Conservation (phyloP, 1,284 basidiomycete genomes). For the Papiliotrema flavescens region DNA sequence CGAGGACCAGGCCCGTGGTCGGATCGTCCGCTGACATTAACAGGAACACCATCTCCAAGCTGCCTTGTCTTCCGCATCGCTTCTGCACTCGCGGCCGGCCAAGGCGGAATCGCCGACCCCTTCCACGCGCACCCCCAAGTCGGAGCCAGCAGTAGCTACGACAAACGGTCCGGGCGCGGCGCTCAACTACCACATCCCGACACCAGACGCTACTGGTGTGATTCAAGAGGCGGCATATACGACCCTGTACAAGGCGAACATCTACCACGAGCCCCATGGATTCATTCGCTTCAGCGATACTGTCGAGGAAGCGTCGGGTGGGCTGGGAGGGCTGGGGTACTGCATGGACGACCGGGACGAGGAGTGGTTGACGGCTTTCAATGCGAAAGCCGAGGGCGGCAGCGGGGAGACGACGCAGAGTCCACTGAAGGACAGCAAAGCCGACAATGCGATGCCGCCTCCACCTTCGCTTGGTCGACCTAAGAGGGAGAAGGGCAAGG, state of each 20-base stretch:
- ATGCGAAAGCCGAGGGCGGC: conserved; percentile 75
- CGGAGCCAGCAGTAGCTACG: conserved; percentile 8
- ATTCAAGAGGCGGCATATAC: conserved; percentile 61
- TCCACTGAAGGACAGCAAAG: conserved; percentile 49
- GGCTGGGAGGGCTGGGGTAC: conserved; percentile 57
- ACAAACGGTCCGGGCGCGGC: conserved; percentile 24
- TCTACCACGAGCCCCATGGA: conserved; percentile 71
- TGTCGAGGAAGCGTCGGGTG: conserved; percentile 65
- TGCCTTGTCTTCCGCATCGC: conserved; percentile 45
- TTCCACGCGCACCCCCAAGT: conserved; percentile 3
- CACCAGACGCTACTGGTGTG: conserved; percentile 80
- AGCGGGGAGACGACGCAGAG: conserved; percentile 52
- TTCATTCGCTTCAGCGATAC: conserved; percentile 85
- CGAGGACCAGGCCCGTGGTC: too few species aligned
- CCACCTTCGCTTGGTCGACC: conserved; percentile 27
- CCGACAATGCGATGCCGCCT: conserved; percentile 16
- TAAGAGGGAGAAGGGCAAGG: conserved; percentile 48
- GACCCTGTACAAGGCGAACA: conserved; percentile 64
- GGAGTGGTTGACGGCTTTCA: conserved; percentile 89
- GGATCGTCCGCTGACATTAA: conserved; percentile 57
- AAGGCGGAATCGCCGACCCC: conserved; percentile 25
- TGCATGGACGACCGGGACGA: conserved; percentile 96
- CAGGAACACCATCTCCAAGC: conserved; percentile 93
- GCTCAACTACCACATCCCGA: conserved; percentile 76
- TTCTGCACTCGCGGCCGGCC: conserved; percentile 39